Percentiles rank a stretch among this genome's conserved stretches.
Conservation (phyloP, 2,329 filamentous ascomycete genomes). For the Nemania bipapillata region DNA sequence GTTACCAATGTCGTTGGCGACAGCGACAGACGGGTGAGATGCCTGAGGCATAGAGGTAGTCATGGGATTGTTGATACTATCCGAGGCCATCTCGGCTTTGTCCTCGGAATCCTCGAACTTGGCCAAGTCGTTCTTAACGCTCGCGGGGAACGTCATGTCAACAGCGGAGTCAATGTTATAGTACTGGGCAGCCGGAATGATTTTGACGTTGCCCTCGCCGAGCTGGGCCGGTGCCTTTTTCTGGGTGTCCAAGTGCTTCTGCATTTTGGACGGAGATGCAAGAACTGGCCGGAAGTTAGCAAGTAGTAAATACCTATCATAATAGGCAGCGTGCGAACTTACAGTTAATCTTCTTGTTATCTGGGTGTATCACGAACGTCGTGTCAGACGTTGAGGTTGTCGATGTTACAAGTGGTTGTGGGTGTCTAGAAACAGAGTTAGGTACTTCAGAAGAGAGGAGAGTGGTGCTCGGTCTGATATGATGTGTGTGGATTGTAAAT, state of each 20-base stretch:
- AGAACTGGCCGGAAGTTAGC: neutral
- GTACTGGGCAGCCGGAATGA: neutral
- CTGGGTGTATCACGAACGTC: neutral
- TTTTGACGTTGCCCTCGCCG: neutral
- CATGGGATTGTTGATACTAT: neutral
- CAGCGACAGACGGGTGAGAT: neutral
- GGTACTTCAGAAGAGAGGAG: neutral
- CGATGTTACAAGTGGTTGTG: neutral
- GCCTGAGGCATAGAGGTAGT: neutral
- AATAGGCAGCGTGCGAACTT: neutral
- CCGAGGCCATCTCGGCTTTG: neutral
- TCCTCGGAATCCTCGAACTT: neutral
- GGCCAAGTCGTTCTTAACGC: neutral
- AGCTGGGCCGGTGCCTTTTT: neutral
- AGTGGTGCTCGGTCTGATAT: neutral
- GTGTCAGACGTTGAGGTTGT: neutral
- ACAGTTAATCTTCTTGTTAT: neutral
- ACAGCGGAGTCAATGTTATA: slow-evolving; percentile 19
- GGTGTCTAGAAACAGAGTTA: neutral
- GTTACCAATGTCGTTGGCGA: neutral
- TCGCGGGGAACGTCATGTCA: slow-evolving; percentile 19
- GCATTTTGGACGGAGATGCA: neutral
- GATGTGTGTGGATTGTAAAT: neutral
- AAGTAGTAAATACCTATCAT: neutral
- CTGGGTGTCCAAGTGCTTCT: neutral